Base-by-base conservation (phyloP, 371 early-diverging fungal genomes). In the Mucor velutinosus region DNA sequence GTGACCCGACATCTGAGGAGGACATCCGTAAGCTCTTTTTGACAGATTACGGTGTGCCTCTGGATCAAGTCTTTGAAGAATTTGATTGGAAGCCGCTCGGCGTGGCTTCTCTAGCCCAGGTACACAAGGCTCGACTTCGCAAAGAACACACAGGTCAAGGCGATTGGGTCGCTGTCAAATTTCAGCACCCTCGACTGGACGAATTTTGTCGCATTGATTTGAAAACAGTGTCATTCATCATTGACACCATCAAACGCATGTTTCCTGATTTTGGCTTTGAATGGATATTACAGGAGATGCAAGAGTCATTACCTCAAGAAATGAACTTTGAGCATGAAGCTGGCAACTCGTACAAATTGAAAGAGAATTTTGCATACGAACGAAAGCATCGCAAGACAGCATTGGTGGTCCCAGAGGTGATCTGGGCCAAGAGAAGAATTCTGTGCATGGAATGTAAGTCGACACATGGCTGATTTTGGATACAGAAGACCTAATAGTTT, bases 221-320 rank as follows among this genome's bases (percentile, higher is more conserved):
- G 68, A 82, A 85, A 7, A 90, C 94, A 0, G 89, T 91, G 3
- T 79, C 87, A 0, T 80, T 83, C 4, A 76, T 94, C 49, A 84
- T 93, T 15, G 67, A 76, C 23, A 71, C 87, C 19, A 85, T 93
- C 58, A 88, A 91, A 60, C 79, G 83, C 29, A 74, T 90, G 7
- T 95, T 97, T 69, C 95, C 96, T 0, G 92, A 93, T 17, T 97
- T 98, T 74, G 91, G 94, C 60, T 94, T 98, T 70, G 89, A 78
- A 60, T 98, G 98, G 98, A 73, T 98, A 15, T 88, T 90, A 51
- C 89, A 92, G 6, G 97, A 98, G 72, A 89, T 98, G 92, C 81
- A 87, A 58, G 81, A 84, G 71, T 91, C 88, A 17, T 76, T 98
- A 60, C 97, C 97, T 8, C 82, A 85, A 41, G 98, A 98, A 74